phyloP scores from a whole-genome alignment of 257 asterid species.

The Echites panduratus region DNA sequence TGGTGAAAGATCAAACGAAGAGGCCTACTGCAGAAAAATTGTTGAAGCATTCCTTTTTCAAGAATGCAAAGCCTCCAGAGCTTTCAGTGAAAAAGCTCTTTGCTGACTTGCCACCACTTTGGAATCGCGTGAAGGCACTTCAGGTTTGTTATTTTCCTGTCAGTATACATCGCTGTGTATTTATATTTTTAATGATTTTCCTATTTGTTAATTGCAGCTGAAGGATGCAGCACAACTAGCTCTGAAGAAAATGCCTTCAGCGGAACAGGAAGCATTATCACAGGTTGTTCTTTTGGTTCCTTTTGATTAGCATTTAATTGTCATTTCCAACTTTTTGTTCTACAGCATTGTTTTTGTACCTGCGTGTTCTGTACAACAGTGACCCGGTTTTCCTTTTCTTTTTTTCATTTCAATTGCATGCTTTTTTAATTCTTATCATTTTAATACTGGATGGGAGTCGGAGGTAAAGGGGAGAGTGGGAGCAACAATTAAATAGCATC shows the following conservation, averaged over 20 bases:
- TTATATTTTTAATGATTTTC: slow-evolving; percentile 15
- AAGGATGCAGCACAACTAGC: slow-evolving; percentile 99
- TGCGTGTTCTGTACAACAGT: neutral
- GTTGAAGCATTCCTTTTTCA: slow-evolving; percentile 90
- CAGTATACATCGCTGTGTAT: slow-evolving; percentile 14
- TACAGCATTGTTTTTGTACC: neutral
- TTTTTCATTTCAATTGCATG: neutral
- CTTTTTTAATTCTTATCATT: neutral
- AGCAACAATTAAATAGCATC: neutral
- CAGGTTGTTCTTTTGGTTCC: slow-evolving; percentile 38
- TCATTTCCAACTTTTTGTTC: neutral
- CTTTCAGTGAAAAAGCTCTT: slow-evolving; percentile 76
- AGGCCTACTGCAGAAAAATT: slow-evolving; percentile 96
- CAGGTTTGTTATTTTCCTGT: slow-evolving; percentile 47
- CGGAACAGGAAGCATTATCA: slow-evolving; percentile 95
- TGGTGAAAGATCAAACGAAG: slow-evolving; percentile 97
- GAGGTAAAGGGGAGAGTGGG: neutral
- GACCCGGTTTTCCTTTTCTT: neutral
- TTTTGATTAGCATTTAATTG: neutral
- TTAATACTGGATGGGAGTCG: neutral
- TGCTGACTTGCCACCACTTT: slow-evolving; percentile 82
- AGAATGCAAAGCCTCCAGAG: slow-evolving; percentile 88
- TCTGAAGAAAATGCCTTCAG: slow-evolving; percentile 81
- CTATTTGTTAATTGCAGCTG: slow-evolving; percentile 42
- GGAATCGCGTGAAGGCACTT: slow-evolving; percentile 92